Percentiles rank a stretch among this genome's conserved stretches.
Conservation (phyloP, 805 yeast genomes). For the Nakazawaea wickerhamii region DNA sequence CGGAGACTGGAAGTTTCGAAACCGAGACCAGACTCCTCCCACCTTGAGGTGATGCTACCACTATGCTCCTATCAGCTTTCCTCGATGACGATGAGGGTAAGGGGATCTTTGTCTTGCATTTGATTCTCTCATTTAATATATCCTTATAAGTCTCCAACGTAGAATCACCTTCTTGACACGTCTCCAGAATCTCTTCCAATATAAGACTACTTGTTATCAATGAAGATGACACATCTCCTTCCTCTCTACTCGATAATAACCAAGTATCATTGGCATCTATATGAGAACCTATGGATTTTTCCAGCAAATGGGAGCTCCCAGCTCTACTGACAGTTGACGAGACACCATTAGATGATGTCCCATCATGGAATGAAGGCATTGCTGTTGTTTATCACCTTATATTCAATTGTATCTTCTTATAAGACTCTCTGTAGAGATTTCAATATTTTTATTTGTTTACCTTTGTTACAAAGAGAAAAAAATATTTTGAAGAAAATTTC, state of each 20-base stretch:
- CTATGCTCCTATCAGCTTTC: background rate
- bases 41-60: background rate
- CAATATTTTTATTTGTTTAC: background rate
- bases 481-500: too few species aligned
- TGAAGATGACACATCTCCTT: background rate
- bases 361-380: too few species aligned
- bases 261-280: background rate
- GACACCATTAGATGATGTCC: background rate
- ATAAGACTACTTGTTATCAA: conserved; percentile 4
- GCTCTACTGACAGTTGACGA: background rate
- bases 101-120: conserved; percentile 9
- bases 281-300: background rate
- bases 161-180: background rate
- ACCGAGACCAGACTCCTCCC: background rate
- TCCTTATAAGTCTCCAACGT: conserved; percentile 9
- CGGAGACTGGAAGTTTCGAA: conserved; percentile 8
- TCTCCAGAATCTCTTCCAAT: conserved; percentile 6
- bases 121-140: conserved; percentile 9
- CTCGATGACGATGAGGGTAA: background rate
- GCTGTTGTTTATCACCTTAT: too few species aligned
- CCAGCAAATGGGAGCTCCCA: background rate
- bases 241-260: background rate
- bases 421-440: background rate
- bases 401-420: too few species aligned
- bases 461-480: conserved; percentile 7